phyloP scores from a whole-genome alignment of 169 alveolate genomes.

The Miamiensis avidus region DNA sequence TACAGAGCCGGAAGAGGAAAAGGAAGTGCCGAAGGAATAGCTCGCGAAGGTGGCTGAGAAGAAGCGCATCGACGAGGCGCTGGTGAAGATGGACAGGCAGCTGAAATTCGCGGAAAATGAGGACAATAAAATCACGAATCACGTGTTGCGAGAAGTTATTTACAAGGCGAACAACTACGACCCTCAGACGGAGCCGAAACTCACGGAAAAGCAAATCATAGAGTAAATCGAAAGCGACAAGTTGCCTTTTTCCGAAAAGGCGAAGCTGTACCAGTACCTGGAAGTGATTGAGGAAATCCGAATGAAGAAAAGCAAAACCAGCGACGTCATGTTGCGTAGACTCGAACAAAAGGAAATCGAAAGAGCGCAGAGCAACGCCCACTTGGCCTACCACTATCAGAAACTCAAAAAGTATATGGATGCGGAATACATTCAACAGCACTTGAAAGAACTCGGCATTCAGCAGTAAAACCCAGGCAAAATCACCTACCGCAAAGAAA shows the following conservation, averaged over 20 bases:
- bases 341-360: constrained; percentile 46
- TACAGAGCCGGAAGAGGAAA: not conserved
- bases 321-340: constrained; percentile 34
- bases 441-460: constrained; percentile 35
- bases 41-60: not conserved
- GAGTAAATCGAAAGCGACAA: not conserved
- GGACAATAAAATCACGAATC: not conserved
- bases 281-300: constrained; percentile 41
- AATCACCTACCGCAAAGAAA: not conserved
- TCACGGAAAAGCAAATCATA: not conserved
- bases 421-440: constrained; percentile 32
- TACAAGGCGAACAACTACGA: not conserved
- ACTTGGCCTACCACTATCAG: constrained; percentile 49
- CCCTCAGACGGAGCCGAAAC: not conserved
- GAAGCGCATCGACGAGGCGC: not conserved
- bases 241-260: constrained; percentile 9
- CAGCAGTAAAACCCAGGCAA: constrained; percentile 1
- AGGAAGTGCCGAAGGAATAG: not conserved
- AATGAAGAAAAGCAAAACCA: constrained; percentile 33
- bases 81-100: not conserved
- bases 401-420: constrained; percentile 39
- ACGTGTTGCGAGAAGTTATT: not conserved
- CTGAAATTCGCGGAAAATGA: not conserved
- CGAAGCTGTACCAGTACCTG: constrained; percentile 16
- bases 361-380: constrained; percentile 43